These are phyloP conservation scores for Casuarina glauca DNA, from an alignment of 306 rosid species.

Conservation along the genomic window DNA sequence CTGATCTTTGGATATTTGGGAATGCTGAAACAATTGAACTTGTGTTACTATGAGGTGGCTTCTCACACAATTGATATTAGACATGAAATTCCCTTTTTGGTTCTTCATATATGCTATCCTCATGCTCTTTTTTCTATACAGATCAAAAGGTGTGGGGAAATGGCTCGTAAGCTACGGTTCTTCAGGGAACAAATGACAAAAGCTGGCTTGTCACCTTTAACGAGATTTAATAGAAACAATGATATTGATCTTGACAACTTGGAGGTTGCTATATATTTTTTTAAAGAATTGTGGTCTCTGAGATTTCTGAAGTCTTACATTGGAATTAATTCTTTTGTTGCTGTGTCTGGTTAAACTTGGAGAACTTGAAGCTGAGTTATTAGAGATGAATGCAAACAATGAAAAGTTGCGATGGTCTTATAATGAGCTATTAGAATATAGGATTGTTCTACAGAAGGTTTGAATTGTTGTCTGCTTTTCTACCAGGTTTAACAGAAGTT, in stretches of 20 bases:
- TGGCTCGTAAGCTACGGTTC: constrained; percentile 71
- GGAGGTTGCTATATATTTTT: constrained; percentile 57
- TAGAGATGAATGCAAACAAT: constrained; percentile 68
- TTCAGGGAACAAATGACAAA: constrained; percentile 75
- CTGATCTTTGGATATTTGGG: neutral
- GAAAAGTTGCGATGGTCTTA: constrained; percentile 66
- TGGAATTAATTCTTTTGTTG: constrained; percentile 18
- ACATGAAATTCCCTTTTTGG: neutral
- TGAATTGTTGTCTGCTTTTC: constrained; percentile 15
- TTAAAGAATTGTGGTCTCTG: neutral
- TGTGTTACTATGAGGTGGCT: neutral
- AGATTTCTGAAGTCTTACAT: constrained; percentile 1
- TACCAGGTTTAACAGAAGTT: neutral
- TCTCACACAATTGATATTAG: neutral
- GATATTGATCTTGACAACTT: constrained; percentile 55
- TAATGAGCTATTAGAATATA: constrained; percentile 70
- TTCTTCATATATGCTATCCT: neutral
- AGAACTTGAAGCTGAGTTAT: constrained; percentile 76
- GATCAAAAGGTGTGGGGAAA: constrained; percentile 82
- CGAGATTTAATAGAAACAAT: constrained; percentile 26
- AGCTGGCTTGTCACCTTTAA: constrained; percentile 52
- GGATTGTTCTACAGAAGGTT: constrained; percentile 82
- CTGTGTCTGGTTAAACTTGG: constrained; percentile 57
- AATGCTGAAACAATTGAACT: neutral
- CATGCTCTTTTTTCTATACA: constrained; percentile 28